phyloP scores from a whole-genome alignment of 257 asterid genomes.

The Petrea volubilis region DNA sequence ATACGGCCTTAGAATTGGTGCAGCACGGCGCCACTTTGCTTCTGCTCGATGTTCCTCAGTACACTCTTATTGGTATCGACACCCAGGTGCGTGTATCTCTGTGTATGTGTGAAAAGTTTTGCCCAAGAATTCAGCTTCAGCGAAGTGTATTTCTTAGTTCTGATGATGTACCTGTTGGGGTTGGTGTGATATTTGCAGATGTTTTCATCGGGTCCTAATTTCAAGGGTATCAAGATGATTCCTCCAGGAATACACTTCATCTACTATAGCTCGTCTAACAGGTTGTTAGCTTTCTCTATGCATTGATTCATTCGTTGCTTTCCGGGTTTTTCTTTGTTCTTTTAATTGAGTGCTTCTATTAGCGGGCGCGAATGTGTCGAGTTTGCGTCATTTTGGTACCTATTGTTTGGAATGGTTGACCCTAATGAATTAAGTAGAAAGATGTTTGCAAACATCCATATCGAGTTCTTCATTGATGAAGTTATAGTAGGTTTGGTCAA shows the following conservation, averaged over 20 bases:
- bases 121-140: neutral
- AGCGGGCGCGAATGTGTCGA: neutral
- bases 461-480: neutral
- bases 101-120: too few species aligned
- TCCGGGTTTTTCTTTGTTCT: neutral
- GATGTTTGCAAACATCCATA: neutral
- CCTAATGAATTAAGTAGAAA: neutral
- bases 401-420: neutral
- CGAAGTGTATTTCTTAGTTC: neutral
- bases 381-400: neutral
- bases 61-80: slow-evolving; percentile 84
- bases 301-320: neutral
- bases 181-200: slow-evolving; percentile 44
- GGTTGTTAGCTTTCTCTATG: slow-evolving; percentile 49
- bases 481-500: neutral
- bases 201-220: slow-evolving; percentile 80
- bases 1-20: slow-evolving; percentile 64
- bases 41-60: slow-evolving; percentile 78
- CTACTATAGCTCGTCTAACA: slow-evolving; percentile 71
- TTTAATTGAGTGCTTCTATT: neutral
- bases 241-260: slow-evolving; percentile 90
- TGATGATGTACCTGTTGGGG: neutral
- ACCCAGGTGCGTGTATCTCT: slow-evolving; percentile 50
- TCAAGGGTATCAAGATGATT: slow-evolving; percentile 91
- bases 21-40: slow-evolving; percentile 73